Base-by-base conservation (phyloP, 345 rosid genomes). In the Rhodamnia argentea region DNA sequence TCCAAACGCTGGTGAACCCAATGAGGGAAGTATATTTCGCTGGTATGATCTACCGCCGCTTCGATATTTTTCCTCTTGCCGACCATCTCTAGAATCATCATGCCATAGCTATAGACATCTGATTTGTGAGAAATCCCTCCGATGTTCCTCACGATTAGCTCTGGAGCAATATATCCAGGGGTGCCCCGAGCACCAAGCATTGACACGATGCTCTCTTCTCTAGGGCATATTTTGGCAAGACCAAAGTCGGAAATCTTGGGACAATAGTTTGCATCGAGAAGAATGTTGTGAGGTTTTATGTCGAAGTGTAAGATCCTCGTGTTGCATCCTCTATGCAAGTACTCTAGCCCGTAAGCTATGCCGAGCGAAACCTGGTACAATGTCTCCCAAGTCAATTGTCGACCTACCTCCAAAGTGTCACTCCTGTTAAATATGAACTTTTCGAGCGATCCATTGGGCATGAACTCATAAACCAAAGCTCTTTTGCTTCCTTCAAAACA, bases 271-370 rank as follows among this genome's bases (percentile, higher is more conserved):
- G 85, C 76, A 2, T 92, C 94, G 13, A 92, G 83, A 53, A 91
- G 92, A 85, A 93, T 90, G 70, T 91, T 93, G 0, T 89, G 91
- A 24, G 95, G 92, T 56, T 93, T 93, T 87, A 93, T 90, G 83
- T 93, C 91, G 0, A 91, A 93, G 83, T 92, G 91, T 16, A 93
- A 55, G 55, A 91, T 90, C 83, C 83, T 89, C 0, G 88, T 88
- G 42, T 54, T 91, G 74, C 92, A 92, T 20, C 91, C 92, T 24
- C 83, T 84, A 82, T 93, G 94, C 84, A 92, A 86, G 82, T 90
- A 91, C 86, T 92, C 92, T 2, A 92, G 85, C 44, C 93, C 92
- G 3, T 84, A 78, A 37, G 94, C 93, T 9, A 90, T 84, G 51
- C 91, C 91, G 2, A 86, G 23, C 0, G 87, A 84, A 37, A 93